Percentiles rank a stretch among this genome's conserved stretches.
Evolutionary conservation across 2,329 filamentous ascomycete species (phyloP).

Genomic region (Westerdykella ornata): DNA sequence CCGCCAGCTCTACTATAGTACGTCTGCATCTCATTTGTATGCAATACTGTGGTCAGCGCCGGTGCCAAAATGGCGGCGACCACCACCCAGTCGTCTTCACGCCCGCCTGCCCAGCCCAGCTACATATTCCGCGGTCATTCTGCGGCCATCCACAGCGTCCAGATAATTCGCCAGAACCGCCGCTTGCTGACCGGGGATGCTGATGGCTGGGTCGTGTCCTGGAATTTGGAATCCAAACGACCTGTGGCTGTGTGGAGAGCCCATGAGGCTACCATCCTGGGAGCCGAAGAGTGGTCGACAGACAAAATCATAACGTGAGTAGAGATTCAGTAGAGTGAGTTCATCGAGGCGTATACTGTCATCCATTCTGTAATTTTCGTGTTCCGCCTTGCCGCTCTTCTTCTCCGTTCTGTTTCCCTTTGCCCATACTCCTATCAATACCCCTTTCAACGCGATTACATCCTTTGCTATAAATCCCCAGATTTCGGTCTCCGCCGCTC

Average conservation of each 20-base stretch:
- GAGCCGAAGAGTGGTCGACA: slow-evolving; percentile 62
- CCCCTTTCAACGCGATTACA: not conserved
- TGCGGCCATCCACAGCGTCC: slow-evolving; percentile 68
- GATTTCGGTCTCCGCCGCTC: not conserved
- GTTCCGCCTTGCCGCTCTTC: slow-evolving; percentile 1
- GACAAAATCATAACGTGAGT: slow-evolving; percentile 77
- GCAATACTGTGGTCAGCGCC: too few relatives aligned
- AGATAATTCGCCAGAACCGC: slow-evolving; percentile 65
- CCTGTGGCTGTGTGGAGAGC: slow-evolving; percentile 80
- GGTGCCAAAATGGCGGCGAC: not conserved
- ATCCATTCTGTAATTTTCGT: not conserved
- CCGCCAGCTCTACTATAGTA: too few relatives aligned
- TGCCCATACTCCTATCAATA: not conserved
- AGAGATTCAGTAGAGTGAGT: not conserved
- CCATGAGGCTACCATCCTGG: slow-evolving; percentile 71
- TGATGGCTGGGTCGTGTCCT: slow-evolving; percentile 80
- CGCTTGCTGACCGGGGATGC: slow-evolving; percentile 81
- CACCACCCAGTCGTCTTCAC: slow-evolving; percentile 14
- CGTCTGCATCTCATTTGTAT: too few relatives aligned
- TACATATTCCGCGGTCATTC: slow-evolving; percentile 82
- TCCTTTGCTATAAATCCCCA: not conserved
- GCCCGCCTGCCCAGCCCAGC: slow-evolving; percentile 50
- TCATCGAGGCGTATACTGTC: not conserved
- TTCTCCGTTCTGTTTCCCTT: not conserved
- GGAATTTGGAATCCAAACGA: slow-evolving; percentile 77